Evolutionary conservation across 306 rosid genomes (phyloP), one percentile per base, ranked within the genome.

Genomic region (Sphenostylis stenocarpa): DNA sequence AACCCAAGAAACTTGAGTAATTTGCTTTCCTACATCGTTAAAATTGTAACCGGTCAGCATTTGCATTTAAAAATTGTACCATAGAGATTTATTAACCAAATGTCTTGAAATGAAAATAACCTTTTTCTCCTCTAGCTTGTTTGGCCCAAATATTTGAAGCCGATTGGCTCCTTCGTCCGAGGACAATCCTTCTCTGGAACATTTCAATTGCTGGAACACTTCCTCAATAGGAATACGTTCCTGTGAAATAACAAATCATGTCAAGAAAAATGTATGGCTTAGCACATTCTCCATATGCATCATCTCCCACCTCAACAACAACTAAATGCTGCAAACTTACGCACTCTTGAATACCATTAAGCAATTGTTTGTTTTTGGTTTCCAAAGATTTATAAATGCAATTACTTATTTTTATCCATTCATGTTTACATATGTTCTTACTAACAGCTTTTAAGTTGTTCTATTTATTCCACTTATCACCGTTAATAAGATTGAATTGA

Each of bases 121-220:
- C 93, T 92, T 92, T 78, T 92, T 95, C 93, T 95, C 98, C 78
- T 95, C 98, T 73, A 95, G 87, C 78, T 90, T 95, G 97, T 95
- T 95, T 76, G 97, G 98, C 17, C 98, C 98, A 60, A 95, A 95
- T 63, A 95, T 95, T 63, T 83, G 88, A 57, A 95, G 93, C 87
- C 98, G 88, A 62, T 78, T 80, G 81, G 81, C 93, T 81, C 98
- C 98, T 82, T 95, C 98, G 10, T 83, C 90, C 0, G 87, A 29
- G 67, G 84, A 63, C 60, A 95, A 78, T 55, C 98, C 98, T 81
- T 92, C 98, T 73, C 48, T 82, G 60, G 91, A 49, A 77, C 98
- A 95, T 95, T 95, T 92, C 87, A 95, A 38, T 80, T 92, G 96
- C 70, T 80, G 92, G 28, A 95, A 95, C 82, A 95, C 98, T 79